These are phyloP conservation scores for Stygiomarasmius scandens DNA, from an alignment of 1,284 basidiomycete genomes.

Conservation along the genomic window DNA sequence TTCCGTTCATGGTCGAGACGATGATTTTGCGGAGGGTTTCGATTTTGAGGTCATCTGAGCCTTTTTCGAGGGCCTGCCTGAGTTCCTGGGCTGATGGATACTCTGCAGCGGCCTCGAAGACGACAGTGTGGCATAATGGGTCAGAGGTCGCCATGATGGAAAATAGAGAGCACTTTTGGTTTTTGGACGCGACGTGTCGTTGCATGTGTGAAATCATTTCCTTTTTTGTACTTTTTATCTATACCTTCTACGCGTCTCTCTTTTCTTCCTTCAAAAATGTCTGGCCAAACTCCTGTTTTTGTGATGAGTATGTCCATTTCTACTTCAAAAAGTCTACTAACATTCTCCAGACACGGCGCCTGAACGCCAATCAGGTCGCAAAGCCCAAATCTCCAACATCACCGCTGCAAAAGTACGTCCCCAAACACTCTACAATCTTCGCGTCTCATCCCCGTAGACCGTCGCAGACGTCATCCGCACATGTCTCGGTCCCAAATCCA, in stretches of 20 bases:
- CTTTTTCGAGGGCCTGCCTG: conserved; percentile 88
- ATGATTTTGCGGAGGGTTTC: conserved; percentile 97
- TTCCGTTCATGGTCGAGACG: conserved; percentile 94
- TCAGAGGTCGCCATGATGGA: conserved; percentile 40
- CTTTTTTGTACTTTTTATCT: conserved; percentile 8
- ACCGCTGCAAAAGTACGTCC: conserved; percentile 87
- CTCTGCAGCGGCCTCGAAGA: conserved; percentile 80
- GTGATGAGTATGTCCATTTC: conserved; percentile 61
- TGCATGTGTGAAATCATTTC: neutral
- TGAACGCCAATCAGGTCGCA: conserved; percentile 91
- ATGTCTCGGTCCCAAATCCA: conserved; percentile 95
- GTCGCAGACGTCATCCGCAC: conserved; percentile 99
- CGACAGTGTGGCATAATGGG: conserved; percentile 80
- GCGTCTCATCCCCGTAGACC: conserved; percentile 56
- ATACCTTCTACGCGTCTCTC: conserved; percentile 7
- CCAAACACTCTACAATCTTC: neutral
- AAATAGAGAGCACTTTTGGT: neutral
- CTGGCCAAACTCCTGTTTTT: conserved; percentile 71
- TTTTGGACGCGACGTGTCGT: neutral
- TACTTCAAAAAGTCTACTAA: neutral
- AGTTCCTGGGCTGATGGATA: conserved; percentile 85
- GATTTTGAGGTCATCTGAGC: conserved; percentile 96
- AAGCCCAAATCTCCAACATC: conserved; percentile 97
- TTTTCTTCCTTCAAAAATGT: conserved; percentile 29
- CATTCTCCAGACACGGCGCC: conserved; percentile 79